Conservation (phyloP, 768 basidiomycete genomes). For the Serendipita sp. region DNA sequence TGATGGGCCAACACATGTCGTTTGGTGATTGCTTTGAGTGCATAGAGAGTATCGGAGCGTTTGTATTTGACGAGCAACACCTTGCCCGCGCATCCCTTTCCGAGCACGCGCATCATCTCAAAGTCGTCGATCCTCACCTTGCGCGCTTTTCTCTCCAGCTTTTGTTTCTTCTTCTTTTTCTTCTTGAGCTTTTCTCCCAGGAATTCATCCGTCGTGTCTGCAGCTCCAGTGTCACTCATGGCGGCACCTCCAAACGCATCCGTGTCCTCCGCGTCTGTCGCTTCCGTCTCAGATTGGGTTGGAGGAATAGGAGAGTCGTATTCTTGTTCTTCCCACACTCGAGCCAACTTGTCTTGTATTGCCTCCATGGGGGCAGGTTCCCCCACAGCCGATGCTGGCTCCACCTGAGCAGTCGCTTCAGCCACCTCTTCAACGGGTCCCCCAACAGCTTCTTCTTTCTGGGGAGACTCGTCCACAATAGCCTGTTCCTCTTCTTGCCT, state of each 20-base stretch:
- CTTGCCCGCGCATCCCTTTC: constrained; percentile 95
- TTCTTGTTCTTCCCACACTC: neutral
- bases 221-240: constrained; percentile 5
- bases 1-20: constrained; percentile 92
- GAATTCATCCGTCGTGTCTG: neutral
- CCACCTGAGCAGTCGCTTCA: neutral
- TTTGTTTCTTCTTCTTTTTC: constrained; percentile 35
- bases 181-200: constrained; percentile 29
- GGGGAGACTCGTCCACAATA: neutral
- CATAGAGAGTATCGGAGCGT: constrained; percentile 54
- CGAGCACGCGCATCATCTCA: constrained; percentile 91
- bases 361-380: neutral
- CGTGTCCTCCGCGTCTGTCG: constrained; percentile 6
- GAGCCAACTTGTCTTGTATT: neutral
- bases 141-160: constrained; percentile 25
- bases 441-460: neutral
- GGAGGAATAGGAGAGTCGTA: constrained; percentile 19
- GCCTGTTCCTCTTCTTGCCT: constrained; percentile 10
- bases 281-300: constrained; percentile 13
- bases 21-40: constrained; percentile 96
- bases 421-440: neutral
- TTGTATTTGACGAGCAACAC: constrained; percentile 82
- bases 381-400: neutral
- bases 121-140: constrained; percentile 83
- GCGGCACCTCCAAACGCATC: neutral